Base-by-base conservation (phyloP, 495 filamentous ascomycete species). In the Aspergillus campestris region DNA sequence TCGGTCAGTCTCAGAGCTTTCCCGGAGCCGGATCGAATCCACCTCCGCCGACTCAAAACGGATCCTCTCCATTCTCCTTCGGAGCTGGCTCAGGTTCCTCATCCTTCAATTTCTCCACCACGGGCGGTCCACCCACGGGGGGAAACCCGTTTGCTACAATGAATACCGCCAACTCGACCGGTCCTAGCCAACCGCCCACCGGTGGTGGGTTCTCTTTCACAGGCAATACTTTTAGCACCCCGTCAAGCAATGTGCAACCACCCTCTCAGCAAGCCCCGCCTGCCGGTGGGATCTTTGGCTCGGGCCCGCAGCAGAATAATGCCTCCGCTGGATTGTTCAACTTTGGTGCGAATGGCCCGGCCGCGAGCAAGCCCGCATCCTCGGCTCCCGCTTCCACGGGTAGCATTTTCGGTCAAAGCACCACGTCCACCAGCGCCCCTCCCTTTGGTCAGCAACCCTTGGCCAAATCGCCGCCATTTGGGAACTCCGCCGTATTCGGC, bases 1-100 rank as follows among this genome's bases (percentile, higher is more conserved):
- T 75, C 44, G 69, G 71, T 18, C 70, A 73, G 44, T 70, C 67
- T 18, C 67, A 72, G 42, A 72, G 66, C 40, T 73, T 73, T 32
- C 67, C 70, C n/a, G 66, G 63, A 27, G 58, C 65, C 31, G 57
- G 47, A 29, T 42, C 66, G 34, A 49, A 44, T 9, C 47, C 61
- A 8, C 54, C 42, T 24, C 57, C 58, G 34, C 51, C 61, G 10
- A 57, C 13, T 18, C 64, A 64, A 34, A 59, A 58, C 45, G 59
- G 56, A 35, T 45, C 59, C 5, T 36, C 60, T 13, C 60, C 65
- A 11, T 70, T 74, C 42, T 60, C 72, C 11, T 74, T 71, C 32
- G 67, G 67, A 5, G 44, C 49, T 40, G 52, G 56, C 13, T 48
- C 45, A 28, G 42, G 48, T 31, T 51, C 57, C 15, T 55, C 57